These are phyloP conservation scores for Camellia sinensis DNA, from an alignment of 148 eudicot species.

Conservation along the genomic window DNA sequence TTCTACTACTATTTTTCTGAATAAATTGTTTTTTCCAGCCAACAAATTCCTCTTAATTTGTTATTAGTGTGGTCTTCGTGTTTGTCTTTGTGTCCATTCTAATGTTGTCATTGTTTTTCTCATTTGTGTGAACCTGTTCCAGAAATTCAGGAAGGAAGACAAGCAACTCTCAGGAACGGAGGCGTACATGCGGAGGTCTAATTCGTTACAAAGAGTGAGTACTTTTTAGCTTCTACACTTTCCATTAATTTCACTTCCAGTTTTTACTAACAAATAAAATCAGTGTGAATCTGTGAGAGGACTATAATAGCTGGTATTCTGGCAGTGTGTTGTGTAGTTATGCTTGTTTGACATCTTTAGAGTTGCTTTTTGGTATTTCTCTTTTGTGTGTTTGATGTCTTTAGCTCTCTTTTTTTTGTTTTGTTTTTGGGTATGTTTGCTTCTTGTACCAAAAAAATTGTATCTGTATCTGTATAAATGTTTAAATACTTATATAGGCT, in stretches of 20 bases:
- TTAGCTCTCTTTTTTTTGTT: background rate
- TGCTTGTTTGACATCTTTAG: background rate
- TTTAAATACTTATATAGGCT: constrained; percentile 41
- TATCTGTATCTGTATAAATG: background rate
- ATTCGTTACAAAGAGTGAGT: constrained; percentile 78
- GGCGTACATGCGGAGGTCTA: constrained; percentile 86
- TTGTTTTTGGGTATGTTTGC: background rate
- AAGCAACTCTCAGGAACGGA: constrained; percentile 68
- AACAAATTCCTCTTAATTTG: too few relatives aligned
- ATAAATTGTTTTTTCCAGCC: too few relatives aligned
- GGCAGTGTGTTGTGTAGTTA: background rate
- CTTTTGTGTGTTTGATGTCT: background rate
- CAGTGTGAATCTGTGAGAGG: background rate
- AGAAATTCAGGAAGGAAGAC: constrained; percentile 94
- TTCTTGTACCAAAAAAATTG: background rate
- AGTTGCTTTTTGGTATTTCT: background rate
- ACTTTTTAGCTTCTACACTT: constrained; percentile 13
- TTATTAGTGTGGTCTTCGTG: too few relatives aligned
- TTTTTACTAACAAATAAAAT: background rate
- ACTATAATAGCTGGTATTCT: background rate
- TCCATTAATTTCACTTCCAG: background rate
- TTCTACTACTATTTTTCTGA: too few relatives aligned
- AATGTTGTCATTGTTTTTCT: background rate
- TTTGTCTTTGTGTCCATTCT: background rate
- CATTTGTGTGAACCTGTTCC: constrained; percentile 24